A percentile compares a stretch with the other conserved stretches of the same genome.
Conservation (phyloP, 1,284 basidiomycete genomes). For the Phellopilus nigrolimitatus region DNA sequence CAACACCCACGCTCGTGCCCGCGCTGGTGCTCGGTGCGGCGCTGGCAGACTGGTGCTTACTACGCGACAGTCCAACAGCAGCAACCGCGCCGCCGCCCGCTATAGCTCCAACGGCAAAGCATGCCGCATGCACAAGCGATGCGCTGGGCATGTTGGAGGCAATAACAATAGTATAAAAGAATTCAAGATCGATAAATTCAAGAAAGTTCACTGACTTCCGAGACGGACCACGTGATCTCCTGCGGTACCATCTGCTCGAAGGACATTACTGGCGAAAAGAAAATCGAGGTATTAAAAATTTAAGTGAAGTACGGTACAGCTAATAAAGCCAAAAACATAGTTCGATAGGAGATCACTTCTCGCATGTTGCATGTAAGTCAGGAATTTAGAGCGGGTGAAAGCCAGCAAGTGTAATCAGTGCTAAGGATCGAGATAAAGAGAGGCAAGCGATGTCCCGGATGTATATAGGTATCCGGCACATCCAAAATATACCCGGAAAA, state of each 20-base stretch:
- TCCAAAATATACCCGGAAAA: conserved; percentile 17
- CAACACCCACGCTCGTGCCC: conserved; percentile 22
- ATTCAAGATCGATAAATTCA: neutral
- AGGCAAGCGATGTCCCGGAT: too few species aligned
- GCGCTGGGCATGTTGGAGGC: conserved; percentile 38
- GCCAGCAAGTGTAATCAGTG: too few species aligned
- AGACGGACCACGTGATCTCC: too few species aligned
- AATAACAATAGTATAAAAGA: neutral
- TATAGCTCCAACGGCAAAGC: conserved; percentile 66
- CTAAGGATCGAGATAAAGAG: too few species aligned
- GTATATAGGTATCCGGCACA: neutral
- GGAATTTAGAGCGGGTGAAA: neutral
- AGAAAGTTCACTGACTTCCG: conserved; percentile 4
- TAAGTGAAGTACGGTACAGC: too few species aligned
- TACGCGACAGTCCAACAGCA: conserved; percentile 32
- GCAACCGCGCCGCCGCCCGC: conserved; percentile 64
- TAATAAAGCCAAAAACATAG: too few species aligned
- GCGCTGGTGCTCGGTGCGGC: neutral
- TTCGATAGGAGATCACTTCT: too few species aligned
- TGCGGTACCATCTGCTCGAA: too few species aligned
- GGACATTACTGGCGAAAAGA: too few species aligned
- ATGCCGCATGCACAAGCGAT: conserved; percentile 53
- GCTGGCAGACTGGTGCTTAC: neutral
- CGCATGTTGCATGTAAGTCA: too few species aligned
- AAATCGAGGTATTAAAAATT: too few species aligned